Evolutionary conservation across 2,329 filamentous ascomycete species (phyloP).

Genomic region (Periconia sp.): DNA sequence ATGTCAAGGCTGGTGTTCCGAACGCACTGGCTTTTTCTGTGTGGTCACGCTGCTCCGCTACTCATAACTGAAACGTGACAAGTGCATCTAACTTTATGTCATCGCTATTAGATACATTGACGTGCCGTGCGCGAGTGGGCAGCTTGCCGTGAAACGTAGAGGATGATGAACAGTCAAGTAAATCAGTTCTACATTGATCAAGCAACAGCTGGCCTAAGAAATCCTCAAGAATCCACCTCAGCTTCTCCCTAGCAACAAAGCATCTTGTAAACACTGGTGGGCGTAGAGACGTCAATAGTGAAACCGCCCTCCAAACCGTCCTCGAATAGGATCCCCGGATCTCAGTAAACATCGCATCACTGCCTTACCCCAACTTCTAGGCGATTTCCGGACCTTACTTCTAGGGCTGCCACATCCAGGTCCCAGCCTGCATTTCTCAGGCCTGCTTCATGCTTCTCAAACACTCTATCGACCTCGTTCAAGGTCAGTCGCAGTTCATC

Average conservation of each 20-base stretch:
- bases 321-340: background rate
- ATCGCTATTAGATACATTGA: slow-evolving; percentile 12
- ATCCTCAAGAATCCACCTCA: background rate
- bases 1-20: slow-evolving; percentile 6
- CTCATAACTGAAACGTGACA: slow-evolving; percentile 11
- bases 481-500: slow-evolving; percentile 46
- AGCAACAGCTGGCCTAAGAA: too few relatives aligned
- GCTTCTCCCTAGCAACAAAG: background rate
- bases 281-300: background rate
- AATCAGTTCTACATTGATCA: too few relatives aligned
- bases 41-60: slow-evolving; percentile 3
- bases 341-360: slow-evolving; percentile 1
- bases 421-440: slow-evolving; percentile 65
- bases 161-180: slow-evolving; percentile 2
- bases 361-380: slow-evolving; percentile 17
- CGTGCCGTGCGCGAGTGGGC: background rate
- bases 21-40: slow-evolving; percentile 1
- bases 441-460: slow-evolving; percentile 48
- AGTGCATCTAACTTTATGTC: slow-evolving; percentile 6
- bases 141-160: slow-evolving; percentile 10
- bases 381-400: slow-evolving; percentile 60
- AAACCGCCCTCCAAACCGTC: background rate
- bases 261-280: background rate
- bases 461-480: slow-evolving; percentile 43
- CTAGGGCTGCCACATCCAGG: slow-evolving; percentile 62